phyloP scores from a whole-genome alignment of 768 basidiomycete genomes.

The Candolleomyces eurysporus region DNA sequence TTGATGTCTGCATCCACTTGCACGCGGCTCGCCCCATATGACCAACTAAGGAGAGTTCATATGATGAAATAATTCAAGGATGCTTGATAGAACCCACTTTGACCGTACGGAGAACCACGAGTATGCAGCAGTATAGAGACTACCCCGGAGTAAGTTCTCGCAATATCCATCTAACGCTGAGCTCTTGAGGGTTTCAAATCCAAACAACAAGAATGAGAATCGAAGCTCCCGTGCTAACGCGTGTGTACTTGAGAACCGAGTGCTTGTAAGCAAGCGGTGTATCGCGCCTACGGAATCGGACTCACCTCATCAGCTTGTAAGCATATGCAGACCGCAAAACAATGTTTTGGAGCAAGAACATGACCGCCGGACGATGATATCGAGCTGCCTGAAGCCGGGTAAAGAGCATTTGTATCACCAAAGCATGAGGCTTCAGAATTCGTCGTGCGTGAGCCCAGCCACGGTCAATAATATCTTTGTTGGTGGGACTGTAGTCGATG shows the following conservation, averaged over 20 bases:
- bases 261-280: constrained; percentile 1
- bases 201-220: constrained; percentile 89
- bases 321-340: constrained; percentile 78
- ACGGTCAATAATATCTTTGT: constrained; percentile 80
- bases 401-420: constrained; percentile 84
- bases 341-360: constrained; percentile 83
- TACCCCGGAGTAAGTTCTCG: constrained; percentile 72
- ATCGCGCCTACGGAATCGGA: neutral
- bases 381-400: constrained; percentile 93
- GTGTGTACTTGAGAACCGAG: constrained; percentile 63
- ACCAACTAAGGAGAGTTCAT: constrained; percentile 64
- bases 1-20: constrained; percentile 89
- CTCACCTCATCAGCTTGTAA: constrained; percentile 72
- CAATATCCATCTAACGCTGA: constrained; percentile 82
- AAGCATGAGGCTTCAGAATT: constrained; percentile 76
- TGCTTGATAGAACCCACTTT: constrained; percentile 57
- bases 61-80: constrained; percentile 1
- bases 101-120: constrained; percentile 94
- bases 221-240: constrained; percentile 87
- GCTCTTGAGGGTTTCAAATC: constrained; percentile 87
- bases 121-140: constrained; percentile 77
- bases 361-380: constrained; percentile 80
- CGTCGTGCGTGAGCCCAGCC: constrained; percentile 67
- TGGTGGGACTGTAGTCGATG: constrained; percentile 86
- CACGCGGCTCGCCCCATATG: constrained; percentile 90